These are phyloP conservation scores for Artemisia argyi DNA, from an alignment of 129 eudicot species.

Conservation along the genomic window DNA sequence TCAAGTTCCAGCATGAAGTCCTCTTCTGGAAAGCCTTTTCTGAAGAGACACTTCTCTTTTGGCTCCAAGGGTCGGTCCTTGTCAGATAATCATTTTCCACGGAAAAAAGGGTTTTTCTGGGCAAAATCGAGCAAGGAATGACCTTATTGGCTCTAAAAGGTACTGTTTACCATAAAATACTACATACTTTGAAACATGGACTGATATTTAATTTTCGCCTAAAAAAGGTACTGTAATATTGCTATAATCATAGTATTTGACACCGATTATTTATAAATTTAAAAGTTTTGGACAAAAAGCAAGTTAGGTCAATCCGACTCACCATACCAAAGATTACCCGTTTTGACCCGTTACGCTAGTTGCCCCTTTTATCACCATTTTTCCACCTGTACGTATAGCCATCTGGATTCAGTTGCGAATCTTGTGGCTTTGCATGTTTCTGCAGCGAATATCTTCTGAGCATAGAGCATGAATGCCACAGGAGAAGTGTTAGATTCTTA, in stretches of 20 bases:
- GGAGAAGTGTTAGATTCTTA: background rate
- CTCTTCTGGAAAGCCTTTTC: conserved; percentile 58
- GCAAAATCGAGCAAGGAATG: conserved; percentile 66
- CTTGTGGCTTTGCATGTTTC: background rate
- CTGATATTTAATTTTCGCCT: background rate
- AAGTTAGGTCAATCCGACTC: background rate
- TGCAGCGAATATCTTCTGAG: conserved; percentile 5
- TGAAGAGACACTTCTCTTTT: conserved; percentile 84
- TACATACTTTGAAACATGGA: background rate
- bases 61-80: conserved; percentile 56
- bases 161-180: conserved; percentile 22
- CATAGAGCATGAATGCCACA: conserved; percentile 6
- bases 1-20: conserved; percentile 70
- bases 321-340: background rate
- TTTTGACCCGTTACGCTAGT: background rate
- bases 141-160: conserved; percentile 37
- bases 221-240: too few relatives aligned
- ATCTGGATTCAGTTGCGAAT: background rate
- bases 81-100: conserved; percentile 47
- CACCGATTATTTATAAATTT: background rate
- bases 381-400: background rate
- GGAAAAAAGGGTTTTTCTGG: conserved; percentile 83
- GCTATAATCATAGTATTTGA: background rate
- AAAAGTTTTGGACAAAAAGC: conserved; percentile 7
- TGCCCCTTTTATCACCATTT: background rate